These are phyloP conservation scores for Colletotrichum abscissum DNA, from an alignment of 2,329 filamentous ascomycete genomes.

Conservation along the genomic window DNA sequence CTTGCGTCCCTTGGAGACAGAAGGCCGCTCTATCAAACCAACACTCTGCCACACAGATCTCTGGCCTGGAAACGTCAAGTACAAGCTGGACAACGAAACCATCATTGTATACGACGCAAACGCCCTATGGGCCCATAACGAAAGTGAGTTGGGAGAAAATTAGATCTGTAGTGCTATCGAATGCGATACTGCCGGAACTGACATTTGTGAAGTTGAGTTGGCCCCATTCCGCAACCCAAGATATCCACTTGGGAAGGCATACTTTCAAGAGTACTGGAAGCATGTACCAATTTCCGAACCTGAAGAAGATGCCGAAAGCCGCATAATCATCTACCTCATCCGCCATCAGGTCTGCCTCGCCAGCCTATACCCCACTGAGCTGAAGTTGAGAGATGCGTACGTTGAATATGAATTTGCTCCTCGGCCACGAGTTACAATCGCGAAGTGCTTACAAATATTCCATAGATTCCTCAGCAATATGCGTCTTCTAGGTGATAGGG, in stretches of 20 bases:
- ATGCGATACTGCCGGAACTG: too few relatives aligned
- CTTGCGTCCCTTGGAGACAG: slow-evolving; percentile 38
- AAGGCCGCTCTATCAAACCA: slow-evolving; percentile 38
- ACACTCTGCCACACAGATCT: slow-evolving; percentile 41
- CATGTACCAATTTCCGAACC: slow-evolving; percentile 42
- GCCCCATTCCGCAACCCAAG: slow-evolving; percentile 41
- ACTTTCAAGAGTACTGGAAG: slow-evolving; percentile 42
- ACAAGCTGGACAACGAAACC: slow-evolving; percentile 24
- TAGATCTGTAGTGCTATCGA: neutral
- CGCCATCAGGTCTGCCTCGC: slow-evolving; percentile 41
- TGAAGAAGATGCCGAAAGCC: slow-evolving; percentile 41
- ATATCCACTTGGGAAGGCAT: slow-evolving; percentile 40
- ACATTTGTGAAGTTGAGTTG: slow-evolving; percentile 35
- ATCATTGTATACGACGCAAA: slow-evolving; percentile 40
- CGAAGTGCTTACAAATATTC: neutral
- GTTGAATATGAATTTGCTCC: neutral
- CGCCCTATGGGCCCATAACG: slow-evolving; percentile 41
- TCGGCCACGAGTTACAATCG: too few relatives aligned
- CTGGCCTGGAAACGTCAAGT: slow-evolving; percentile 42
- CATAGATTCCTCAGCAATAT: neutral
- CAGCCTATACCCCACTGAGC: slow-evolving; percentile 34
- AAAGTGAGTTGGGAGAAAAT: slow-evolving; percentile 32
- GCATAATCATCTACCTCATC: slow-evolving; percentile 43
- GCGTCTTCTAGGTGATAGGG: neutral
- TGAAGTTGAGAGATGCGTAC: neutral